phyloP scores from a whole-genome alignment of 2,329 filamentous ascomycete genomes.

The Aspergillus felis region DNA sequence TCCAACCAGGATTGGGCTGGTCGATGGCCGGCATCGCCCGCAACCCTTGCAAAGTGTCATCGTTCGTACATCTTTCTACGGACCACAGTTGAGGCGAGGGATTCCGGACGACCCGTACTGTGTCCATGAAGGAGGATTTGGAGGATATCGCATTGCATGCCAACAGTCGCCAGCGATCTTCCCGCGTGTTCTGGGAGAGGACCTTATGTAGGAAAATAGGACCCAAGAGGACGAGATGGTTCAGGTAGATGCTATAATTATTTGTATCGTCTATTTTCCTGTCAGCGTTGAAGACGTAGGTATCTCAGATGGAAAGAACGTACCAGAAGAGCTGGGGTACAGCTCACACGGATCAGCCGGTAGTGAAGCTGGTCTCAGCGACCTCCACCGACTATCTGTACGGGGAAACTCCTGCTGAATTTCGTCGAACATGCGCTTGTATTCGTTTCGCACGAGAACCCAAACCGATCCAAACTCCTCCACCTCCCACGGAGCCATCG shows the following conservation, averaged over 20 bases:
- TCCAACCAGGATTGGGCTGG: conserved; percentile 11
- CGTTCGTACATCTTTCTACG: conserved; percentile 7
- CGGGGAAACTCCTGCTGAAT: conserved; percentile 11
- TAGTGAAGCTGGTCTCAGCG: conserved; percentile 6
- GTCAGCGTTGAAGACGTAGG: neutral
- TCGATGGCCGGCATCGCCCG: conserved; percentile 3
- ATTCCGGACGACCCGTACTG: conserved; percentile 6
- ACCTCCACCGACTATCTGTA: conserved; percentile 9
- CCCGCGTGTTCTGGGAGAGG: conserved; percentile 3
- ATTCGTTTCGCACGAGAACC: conserved; percentile 10
- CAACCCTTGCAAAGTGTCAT: neutral
- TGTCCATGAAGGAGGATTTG: conserved; percentile 14
- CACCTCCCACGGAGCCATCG: conserved; percentile 14
- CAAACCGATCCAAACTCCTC: conserved; percentile 15
- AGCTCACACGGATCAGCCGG: conserved; percentile 9
- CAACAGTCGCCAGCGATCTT: conserved; percentile 8
- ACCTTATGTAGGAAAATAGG: conserved; percentile 11
- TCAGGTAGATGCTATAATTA: conserved; percentile 14
- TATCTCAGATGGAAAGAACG: neutral
- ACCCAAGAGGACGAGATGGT: conserved; percentile 14
- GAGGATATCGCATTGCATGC: conserved; percentile 11
- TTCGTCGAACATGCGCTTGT: conserved; percentile 8
- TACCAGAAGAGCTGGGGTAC: conserved; percentile 9
- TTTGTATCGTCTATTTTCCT: neutral
- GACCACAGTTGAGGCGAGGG: conserved; percentile 3